Evolutionary conservation across 305 asterid species (phyloP), one percentile per base, ranked within the genome.

Genomic region (Fraxinus xanthoxyloides): DNA sequence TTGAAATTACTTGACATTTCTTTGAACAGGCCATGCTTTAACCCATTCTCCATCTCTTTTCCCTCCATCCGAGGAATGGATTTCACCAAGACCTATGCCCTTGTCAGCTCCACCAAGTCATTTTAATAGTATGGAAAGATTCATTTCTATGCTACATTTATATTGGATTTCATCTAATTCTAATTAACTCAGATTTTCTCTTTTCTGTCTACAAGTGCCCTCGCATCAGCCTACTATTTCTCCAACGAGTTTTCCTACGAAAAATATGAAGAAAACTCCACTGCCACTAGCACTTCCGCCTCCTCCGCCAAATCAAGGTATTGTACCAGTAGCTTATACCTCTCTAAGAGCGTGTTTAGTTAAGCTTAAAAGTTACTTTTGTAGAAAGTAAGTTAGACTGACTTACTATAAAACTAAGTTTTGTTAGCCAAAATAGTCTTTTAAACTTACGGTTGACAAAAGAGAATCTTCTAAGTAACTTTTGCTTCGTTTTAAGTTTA

Each of bases 251-350:
- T 85, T 87, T 76, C 88, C 87, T 10, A 38, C 59, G 78, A 84
- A 74, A 76, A 86, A 80, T 72, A 79, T 77, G 72, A 80, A 46
- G 75, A 86, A 56, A 85, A 61, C 87, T 73, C 91, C 85, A 77
- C 89, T 92, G 73, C 91, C 94, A 69, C 92, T 91, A 82, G 75
- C 89, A 80, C 87, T 91, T 32, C 97, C 98, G 30, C 96, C 94
- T 26, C 97, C 97, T 5, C 98, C 98, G 81, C 98, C 94, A 70
- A 89, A 89, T 84, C 88, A 85, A 83, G 97, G 98, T 93, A 84
- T 31, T 34, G 5, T 54, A 7, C 40, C 59, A 28, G 21, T 61
- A 9, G 34, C 76, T 4, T 54, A n/a, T 9, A 46, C 70, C 72
- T 76, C 75, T 80, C 77, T 70, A 12, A 67, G 40, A 51, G 38